Evolutionary conservation across 2,329 filamentous ascomycete genomes (phyloP).

Genomic region (Claviceps sp.): DNA sequence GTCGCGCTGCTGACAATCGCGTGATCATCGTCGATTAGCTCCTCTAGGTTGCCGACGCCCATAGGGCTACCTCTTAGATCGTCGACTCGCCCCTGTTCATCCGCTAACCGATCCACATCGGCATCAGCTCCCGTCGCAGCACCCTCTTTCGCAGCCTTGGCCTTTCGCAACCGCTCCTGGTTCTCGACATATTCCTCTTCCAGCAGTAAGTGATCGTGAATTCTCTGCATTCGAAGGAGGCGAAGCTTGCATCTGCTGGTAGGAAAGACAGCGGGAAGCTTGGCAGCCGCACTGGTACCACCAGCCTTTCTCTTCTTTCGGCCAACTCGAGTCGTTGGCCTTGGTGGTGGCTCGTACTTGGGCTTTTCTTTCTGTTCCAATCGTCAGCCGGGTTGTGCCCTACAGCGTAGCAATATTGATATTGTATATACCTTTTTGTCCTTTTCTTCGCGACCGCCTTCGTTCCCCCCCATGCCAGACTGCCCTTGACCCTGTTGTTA

Average conservation of each 20-base stretch:
- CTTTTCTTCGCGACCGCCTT: constrained; percentile 63
- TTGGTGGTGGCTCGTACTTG: constrained; percentile 97
- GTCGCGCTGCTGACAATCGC: constrained; percentile 97
- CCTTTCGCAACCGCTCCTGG: constrained; percentile 88
- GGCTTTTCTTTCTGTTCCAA: constrained; percentile 85
- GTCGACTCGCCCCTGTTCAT: constrained; percentile 88
- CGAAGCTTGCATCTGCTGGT: constrained; percentile 96
- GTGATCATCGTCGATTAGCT: constrained; percentile 98
- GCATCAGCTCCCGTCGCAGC: constrained; percentile 58
- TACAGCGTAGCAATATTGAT: background rate
- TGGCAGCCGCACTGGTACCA: constrained; percentile 85
- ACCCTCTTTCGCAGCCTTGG: constrained; percentile 67
- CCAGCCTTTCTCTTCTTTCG: constrained; percentile 97
- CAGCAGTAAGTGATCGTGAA: constrained; percentile 91
- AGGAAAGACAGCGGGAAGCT: constrained; percentile 86
- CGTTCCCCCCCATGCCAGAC: constrained; percentile 72
- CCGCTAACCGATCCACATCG: constrained; percentile 69
- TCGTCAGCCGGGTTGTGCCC: constrained; percentile 9
- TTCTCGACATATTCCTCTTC: constrained; percentile 99
- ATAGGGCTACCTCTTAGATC: constrained; percentile 98
- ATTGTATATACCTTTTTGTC: constrained; percentile 69
- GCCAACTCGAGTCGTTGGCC: constrained; percentile 90
- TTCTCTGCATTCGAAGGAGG: constrained; percentile 93
- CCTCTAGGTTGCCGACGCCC: constrained; percentile 94
- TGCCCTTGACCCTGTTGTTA: constrained; percentile 59